Conservation (phyloP, 1,139 yeast genomes). For the Protomyces lactucae-debilis region DNA sequence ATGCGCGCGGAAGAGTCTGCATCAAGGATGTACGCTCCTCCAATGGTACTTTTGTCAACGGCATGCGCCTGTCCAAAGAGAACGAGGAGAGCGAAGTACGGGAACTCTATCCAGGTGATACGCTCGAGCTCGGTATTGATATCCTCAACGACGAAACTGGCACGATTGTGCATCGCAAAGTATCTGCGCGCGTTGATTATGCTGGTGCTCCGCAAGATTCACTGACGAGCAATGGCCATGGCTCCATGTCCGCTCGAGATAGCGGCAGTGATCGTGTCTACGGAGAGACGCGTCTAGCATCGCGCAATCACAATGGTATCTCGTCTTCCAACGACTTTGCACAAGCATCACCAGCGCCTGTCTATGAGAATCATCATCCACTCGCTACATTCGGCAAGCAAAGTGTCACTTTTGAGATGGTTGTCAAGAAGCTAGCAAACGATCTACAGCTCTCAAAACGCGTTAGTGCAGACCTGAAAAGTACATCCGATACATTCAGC, state of each 20-base stretch:
- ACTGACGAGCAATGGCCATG: not conserved
- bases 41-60: conserved; percentile 90
- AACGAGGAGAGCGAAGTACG: conserved; percentile 50
- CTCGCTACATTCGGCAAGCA: conserved; percentile 14
- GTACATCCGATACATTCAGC: conserved; percentile 8
- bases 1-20: conserved; percentile 64
- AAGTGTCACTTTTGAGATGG: conserved; percentile 20
- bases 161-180: conserved; percentile 32
- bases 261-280: not conserved
- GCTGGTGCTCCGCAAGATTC: conserved; percentile 29
- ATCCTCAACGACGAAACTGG: conserved; percentile 42
- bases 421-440: conserved; percentile 22
- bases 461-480: conserved; percentile 28
- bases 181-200: conserved; percentile 32
- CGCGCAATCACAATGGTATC: not conserved
- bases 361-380: not conserved
- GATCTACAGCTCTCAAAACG: conserved; percentile 25
- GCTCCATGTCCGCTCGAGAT: not conserved
- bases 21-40: conserved; percentile 83
- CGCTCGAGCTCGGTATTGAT: conserved; percentile 84
- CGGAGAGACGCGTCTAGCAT: not conserved
- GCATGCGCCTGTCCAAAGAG: conserved; percentile 59
- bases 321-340: conserved; percentile 12
- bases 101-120: conserved; percentile 68
- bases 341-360: conserved; percentile 2